These are phyloP conservation scores for Sarcodon aspratus DNA, from an alignment of 768 basidiomycete genomes.

Conservation along the genomic window DNA sequence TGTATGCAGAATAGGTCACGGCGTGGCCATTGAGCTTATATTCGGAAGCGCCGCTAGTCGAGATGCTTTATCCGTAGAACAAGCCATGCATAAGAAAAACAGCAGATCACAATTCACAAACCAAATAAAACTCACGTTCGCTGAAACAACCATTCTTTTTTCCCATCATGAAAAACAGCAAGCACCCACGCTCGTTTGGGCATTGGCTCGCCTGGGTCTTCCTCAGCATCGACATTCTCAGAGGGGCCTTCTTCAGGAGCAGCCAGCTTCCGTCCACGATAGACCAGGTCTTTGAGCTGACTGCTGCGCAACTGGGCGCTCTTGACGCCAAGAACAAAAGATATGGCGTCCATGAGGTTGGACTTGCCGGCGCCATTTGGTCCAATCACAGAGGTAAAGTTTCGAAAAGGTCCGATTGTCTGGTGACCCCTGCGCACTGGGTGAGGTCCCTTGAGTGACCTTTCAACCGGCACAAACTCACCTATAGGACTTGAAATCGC, in stretches of 20 bases:
- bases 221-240: constrained; percentile 34
- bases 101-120: neutral
- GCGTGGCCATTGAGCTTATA: constrained; percentile 76
- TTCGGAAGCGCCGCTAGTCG: constrained; percentile 78
- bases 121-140: constrained; percentile 58
- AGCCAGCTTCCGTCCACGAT: constrained; percentile 75
- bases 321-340: constrained; percentile 95
- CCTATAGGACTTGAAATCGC: constrained; percentile 97
- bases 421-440: constrained; percentile 51
- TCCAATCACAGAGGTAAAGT: constrained; percentile 94
- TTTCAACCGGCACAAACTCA: constrained; percentile 12
- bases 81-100: neutral
- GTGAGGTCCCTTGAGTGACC: neutral
- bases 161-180: constrained; percentile 74
- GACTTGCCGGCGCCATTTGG: constrained; percentile 99
- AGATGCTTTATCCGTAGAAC: constrained; percentile 49
- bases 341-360: constrained; percentile 99
- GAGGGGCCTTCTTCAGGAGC: constrained; percentile 31
- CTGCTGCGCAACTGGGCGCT: constrained; percentile 87
- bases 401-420: constrained; percentile 81
- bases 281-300: constrained; percentile 91
- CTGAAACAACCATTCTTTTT: constrained; percentile 85
- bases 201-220: constrained; percentile 63
- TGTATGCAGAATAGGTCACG: constrained; percentile 85
- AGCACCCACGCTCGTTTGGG: constrained; percentile 94